Evolutionary conservation across 2,329 filamentous ascomycete genomes (phyloP), one percentile per base, ranked within the genome.

Genomic region (Simplicillium sp.): DNA sequence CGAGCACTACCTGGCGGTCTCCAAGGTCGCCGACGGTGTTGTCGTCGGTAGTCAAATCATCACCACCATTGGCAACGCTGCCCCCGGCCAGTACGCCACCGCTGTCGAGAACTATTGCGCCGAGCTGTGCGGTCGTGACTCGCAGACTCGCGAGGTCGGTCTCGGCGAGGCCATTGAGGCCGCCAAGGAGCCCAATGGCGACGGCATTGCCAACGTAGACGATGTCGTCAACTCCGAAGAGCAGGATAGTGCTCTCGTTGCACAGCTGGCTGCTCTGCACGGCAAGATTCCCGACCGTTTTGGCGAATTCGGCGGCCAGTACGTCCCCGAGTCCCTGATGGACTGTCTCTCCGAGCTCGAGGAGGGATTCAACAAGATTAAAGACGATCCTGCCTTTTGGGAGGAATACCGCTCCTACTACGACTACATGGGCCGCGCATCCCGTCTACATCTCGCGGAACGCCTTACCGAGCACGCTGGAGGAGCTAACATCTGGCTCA

Each of bases 31-130:
- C 29, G 90, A 97, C 55, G 92, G 90, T 60, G 90, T 97, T 5
- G 92, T 97, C 11, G 94, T 98, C 55, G 92, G 92, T 44, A 94
- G 87, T 55, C 88, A 96, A 68, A 94, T 98, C 48, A 83, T 98
- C 61, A 90, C 77, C 29, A 84, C 82, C 1, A 68, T 98, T 43
- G 75, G 77, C 17, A 44, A 43, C 11, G 44, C 44, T 6, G 43
- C 45, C 11, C 37, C 43, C 8, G 87, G 43, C 25, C 55, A 59
- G 42, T 60, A 63, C 28, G 52, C 60, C 4, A 46, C 50, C 20
- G 43, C 50, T 8, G 87, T 95, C 1, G 78, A 90, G 62, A 82
- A 92, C 48, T 98, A 94, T 64, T 92, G 89, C 60, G 77, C 86
- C 34, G 78, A 83, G 52, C 65, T 81, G 5, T 68, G 67, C 39